Base-by-base conservation (phyloP, 495 filamentous ascomycete genomes). In the Aspergillus carlsbadensis region DNA sequence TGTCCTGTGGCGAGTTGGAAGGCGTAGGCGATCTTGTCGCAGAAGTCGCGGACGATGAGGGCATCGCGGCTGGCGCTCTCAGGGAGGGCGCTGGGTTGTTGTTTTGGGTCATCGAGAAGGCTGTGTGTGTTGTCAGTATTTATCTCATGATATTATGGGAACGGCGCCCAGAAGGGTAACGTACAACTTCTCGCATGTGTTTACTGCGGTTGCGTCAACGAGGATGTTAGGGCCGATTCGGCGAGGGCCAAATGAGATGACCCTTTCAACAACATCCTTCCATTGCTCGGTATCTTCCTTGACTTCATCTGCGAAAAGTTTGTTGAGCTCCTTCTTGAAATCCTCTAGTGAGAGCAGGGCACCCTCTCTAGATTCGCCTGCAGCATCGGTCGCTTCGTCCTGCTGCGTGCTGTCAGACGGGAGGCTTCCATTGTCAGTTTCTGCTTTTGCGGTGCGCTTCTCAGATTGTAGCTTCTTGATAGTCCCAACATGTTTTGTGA, bases 1-100 rank as follows among this genome's bases (percentile, higher is more conserved):
- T 93, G 88, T 33, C 82, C 81, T 13, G 88, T 96, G n/a, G 89
- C 85, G 0, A 99, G 83, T 66, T 99, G 94, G 81, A 98, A 98
- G 41, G 88, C 91, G 66, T 99, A 90, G 11, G 84, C 77, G 57
- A 97, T 85, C 65, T 95, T 96, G 78, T 96, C 94, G 64, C 84
- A 84, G 61, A 98, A 85, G 68, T 94, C 88, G 36, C 79, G 76
- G 1, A 89, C 80, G 17, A 84, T 79, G 6, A 89, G 72, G n/a
- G 80, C 77, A 40, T 87, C 79, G 52, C 74, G 65, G 40, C 68
- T 69, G 54, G 63, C 65, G 52, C 52, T 53, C 44, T 66, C 63
- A 13, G 60, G 48, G 34, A 52, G 37, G 60, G 58, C 17, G 20
- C 21, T 62, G 47, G 65, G 58, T 61, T 68, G 65, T 49, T 71